phyloP scores from a whole-genome alignment of 2,329 filamentous ascomycete genomes.

The Xylariaceae sp. region DNA sequence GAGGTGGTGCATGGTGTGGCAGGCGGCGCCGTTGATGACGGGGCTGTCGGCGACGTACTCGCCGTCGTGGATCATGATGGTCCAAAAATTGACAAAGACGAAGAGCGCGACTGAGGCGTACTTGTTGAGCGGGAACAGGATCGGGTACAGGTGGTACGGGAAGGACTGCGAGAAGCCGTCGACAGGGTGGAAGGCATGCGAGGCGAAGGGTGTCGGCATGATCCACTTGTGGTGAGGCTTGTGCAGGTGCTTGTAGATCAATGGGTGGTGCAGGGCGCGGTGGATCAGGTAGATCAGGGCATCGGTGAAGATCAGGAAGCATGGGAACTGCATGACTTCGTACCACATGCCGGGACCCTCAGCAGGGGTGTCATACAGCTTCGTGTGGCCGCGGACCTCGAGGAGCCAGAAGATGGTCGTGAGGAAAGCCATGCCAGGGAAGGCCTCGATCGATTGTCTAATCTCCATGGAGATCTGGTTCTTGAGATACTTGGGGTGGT shows the following conservation, averaged over 20 bases:
- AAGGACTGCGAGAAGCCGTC: slow-evolving; percentile 86
- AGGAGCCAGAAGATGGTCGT: slow-evolving; percentile 76
- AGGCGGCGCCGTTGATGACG: slow-evolving; percentile 90
- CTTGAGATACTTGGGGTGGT: slow-evolving; percentile 91
- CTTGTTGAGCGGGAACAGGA: slow-evolving; percentile 90
- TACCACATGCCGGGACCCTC: slow-evolving; percentile 76
- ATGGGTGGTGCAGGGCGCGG: slow-evolving; percentile 65
- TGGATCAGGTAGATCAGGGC: slow-evolving; percentile 77
- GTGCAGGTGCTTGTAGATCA: slow-evolving; percentile 81
- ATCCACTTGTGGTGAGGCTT: slow-evolving; percentile 99
- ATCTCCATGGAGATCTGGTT: slow-evolving; percentile 89
- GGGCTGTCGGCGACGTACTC: slow-evolving; percentile 89
- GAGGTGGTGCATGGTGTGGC: slow-evolving; percentile 86
- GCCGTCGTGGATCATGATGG: slow-evolving; percentile 91
- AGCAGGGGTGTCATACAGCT: slow-evolving; percentile 75
- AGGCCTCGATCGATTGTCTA: slow-evolving; percentile 65
- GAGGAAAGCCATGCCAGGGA: slow-evolving; percentile 78
- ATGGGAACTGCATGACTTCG: slow-evolving; percentile 75
- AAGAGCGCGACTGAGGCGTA: slow-evolving; percentile 81
- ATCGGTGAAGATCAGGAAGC: slow-evolving; percentile 74
- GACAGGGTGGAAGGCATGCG: slow-evolving; percentile 89
- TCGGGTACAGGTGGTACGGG: slow-evolving; percentile 90
- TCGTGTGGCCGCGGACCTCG: slow-evolving; percentile 79
- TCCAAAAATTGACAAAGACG: slow-evolving; percentile 94
- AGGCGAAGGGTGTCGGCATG: slow-evolving; percentile 91